A percentile compares a stretch with the other conserved stretches of the same genome.
Conservation (phyloP, 495 filamentous ascomycete genomes). For the Margaritispora aquatica region DNA sequence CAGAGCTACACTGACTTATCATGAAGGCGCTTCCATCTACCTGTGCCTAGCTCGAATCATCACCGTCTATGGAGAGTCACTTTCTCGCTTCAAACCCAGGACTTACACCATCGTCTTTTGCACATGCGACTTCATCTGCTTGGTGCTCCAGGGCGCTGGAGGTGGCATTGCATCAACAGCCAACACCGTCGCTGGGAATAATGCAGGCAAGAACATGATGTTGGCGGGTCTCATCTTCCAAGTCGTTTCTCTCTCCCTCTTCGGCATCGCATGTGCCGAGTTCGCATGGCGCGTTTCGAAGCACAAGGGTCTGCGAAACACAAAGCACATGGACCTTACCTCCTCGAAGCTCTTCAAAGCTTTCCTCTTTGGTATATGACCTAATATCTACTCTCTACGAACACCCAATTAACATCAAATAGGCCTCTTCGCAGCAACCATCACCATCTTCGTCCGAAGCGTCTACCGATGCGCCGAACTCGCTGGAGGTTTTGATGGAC, state of each 20-base stretch:
- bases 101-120: constrained; percentile 49
- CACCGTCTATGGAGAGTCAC: constrained; percentile 37
- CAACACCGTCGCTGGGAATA: constrained; percentile 8
- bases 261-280: constrained; percentile 12
- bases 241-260: constrained; percentile 18
- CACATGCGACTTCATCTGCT: constrained; percentile 43
- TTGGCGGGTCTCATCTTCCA: constrained; percentile 23
- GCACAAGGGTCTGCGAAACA: constrained; percentile 16
- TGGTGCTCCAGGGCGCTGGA: constrained; percentile 49
- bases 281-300: constrained; percentile 20
- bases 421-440: constrained; percentile 17
- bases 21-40: too few species aligned
- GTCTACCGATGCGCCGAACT: constrained; percentile 33
- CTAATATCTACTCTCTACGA: background rate
- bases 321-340: constrained; percentile 14
- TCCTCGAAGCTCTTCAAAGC: constrained; percentile 13
- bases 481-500: constrained; percentile 28
- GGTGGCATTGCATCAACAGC: constrained; percentile 46
- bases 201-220: constrained; percentile 24
- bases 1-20: too few species aligned
- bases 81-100: constrained; percentile 42
- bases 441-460: constrained; percentile 31
- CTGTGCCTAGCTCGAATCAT: constrained; percentile 49
- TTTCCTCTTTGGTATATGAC: constrained; percentile 23
- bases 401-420: background rate